Evolutionary conservation across 495 filamentous ascomycete genomes (phyloP).

Genomic region (Friedmanniomyces simplex): DNA sequence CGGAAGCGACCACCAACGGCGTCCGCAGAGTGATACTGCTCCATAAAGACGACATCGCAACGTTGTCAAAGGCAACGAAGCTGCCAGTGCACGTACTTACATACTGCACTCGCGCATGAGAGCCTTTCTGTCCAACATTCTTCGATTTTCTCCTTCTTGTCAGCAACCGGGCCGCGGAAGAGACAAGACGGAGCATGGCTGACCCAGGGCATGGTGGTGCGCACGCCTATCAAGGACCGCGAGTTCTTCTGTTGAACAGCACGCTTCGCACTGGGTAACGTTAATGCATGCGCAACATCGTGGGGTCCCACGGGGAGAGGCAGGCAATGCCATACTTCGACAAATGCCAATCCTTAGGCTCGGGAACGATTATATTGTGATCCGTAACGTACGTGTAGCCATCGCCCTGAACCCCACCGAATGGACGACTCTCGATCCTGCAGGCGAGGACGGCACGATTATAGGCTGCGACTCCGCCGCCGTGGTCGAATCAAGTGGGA

Average conservation of each 20-base stretch:
- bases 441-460: constrained; percentile 2
- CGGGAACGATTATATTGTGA: constrained; percentile 36
- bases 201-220: too few species aligned
- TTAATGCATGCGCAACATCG: neutral
- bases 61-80: too few species aligned
- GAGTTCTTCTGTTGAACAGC: too few species aligned
- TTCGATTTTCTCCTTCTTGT: too few species aligned
- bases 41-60: too few species aligned
- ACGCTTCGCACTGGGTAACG: neutral
- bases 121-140: too few species aligned
- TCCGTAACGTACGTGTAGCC: constrained; percentile 39
- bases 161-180: too few species aligned
- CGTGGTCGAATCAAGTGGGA: constrained; percentile 41
- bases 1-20: too few species aligned
- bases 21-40: too few species aligned
- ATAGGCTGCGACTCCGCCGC: constrained; percentile 41
- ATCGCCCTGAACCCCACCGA: constrained; percentile 46
- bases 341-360: constrained; percentile 18
- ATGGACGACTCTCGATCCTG: constrained; percentile 10
- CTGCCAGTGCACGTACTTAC: too few species aligned
- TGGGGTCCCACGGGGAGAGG: neutral
- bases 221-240: neutral
- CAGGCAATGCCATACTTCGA: constrained; percentile 12
- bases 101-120: too few species aligned
- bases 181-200: too few species aligned